Base-by-base conservation (phyloP, 2,329 filamentous ascomycete species). In the Hymenoscyphus fraxineus region DNA sequence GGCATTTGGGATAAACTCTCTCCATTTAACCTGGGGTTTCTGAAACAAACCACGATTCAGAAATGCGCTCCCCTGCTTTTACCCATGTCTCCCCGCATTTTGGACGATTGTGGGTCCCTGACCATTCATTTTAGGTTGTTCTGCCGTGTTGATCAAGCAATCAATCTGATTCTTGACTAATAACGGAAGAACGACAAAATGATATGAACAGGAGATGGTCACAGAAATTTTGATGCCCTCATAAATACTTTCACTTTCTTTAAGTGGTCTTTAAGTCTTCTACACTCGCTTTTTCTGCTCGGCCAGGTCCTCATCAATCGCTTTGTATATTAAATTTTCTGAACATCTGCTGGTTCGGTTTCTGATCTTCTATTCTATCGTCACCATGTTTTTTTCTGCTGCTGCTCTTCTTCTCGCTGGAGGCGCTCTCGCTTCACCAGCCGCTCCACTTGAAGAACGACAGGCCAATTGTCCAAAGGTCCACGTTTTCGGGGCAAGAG, bases 401-500 rank as follows among this genome's bases (percentile, higher is more conserved):
- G 47, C 60, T 6, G 56, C 64, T 15, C 56, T 68, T 16, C 40
- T 66, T 15, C 63, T 66, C 27, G 55, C 63, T 15, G 59, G 55
- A 16, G 57, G 56, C 2, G 66, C 62, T 16, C 27, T 68, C 47
- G 62, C 64, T 3, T 60, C 66, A 3, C 63, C 65, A 31, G 19
- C 59, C 47, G 58, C 60, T 13, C 44, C n/a, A 22, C 55, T 71
- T 12, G 65, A 69, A 15, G 63, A 69, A 10, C 70, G 67, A 38
- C 64, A 66, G 55, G 59, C 31, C 61, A 22, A 4, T 38, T 84
- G 81, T 68, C 81, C 81, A 2, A 66, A 72, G 15, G 74, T 83
- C 58, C 81, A 83, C 66, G 73, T 83, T 63, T 83, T 83, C 63
- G 82, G 81, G 22, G 82, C 82, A 5, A 79, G 81, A 35, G 81